Evolutionary conservation across 2,329 filamentous ascomycete genomes (phyloP), one percentile per base, ranked within the genome.

Genomic region (Atkinsonella hypoxylon): DNA sequence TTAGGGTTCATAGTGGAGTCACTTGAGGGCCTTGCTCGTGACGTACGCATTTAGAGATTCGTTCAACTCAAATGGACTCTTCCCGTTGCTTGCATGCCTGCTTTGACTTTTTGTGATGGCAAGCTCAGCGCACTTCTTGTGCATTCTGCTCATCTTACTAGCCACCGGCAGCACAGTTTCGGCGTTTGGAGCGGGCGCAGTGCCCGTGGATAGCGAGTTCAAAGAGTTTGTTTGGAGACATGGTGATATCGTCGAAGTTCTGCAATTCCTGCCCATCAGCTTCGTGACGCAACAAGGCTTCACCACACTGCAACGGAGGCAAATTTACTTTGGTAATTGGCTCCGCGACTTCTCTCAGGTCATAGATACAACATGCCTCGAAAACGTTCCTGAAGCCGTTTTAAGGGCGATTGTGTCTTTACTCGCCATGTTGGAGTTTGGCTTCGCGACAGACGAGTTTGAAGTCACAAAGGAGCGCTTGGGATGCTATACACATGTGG

Each of bases 311-410:
- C 62, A 70, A 53, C 62, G 66, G 30, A 64, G 66, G 45, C 62
- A 65, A 53, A 62, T 70, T 17, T 70, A 70, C 45, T 63, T 63
- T 54, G 61, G 61, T 8, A 63, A 63, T 51, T 63, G 61, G 61
- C 71, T 89, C 41, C 76, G 85, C 52, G 85, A 89, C 68, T 89
- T 89, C 64, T 87, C 83, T 10, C 85, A 89, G 61, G 85, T 85
- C 36, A 75, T 89, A 63, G 85, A 89, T 60, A 82, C 87, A 4
- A 62, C 60, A 13, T 59, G 61, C 45, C 58, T 63, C n/a, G 61
- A 63, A 10, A 63, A 59, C 17, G 55, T 63, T 0, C 59, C 61
- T 0, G 61, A 63, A 44, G 56, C 61, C 1, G 56, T 61, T 6
- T 55, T 63, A 4, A 55, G 61, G 26, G 60, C 62, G 46, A 61